These are phyloP conservation scores for Cytospora leucostoma DNA, from an alignment of 2,329 filamentous ascomycete species.

Conservation along the genomic window DNA sequence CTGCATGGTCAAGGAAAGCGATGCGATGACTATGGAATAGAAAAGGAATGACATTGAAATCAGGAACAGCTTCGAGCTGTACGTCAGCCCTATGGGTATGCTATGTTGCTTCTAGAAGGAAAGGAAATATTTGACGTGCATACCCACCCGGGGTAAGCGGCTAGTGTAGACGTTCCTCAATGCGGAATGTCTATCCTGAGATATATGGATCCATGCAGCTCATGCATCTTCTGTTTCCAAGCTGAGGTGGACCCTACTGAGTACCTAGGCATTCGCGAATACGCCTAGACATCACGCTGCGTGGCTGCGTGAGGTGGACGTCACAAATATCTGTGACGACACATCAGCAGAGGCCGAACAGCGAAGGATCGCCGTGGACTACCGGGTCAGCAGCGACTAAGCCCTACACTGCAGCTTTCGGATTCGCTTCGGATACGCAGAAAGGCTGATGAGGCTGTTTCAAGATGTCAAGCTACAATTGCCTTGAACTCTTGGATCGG, in stretches of 20 bases:
- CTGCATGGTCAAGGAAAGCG: constrained; percentile 1
- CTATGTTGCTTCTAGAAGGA: background rate
- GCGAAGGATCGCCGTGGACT: constrained; percentile 5
- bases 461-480: no score
- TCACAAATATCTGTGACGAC: background rate
- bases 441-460: no score
- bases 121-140: background rate
- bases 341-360: constrained; percentile 9
- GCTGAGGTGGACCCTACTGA: background rate
- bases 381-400: background rate
- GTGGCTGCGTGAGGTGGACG: background rate
- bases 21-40: constrained; percentile 3
- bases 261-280: background rate
- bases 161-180: background rate
- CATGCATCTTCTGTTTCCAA: background rate
- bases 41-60: background rate
- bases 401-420: background rate
- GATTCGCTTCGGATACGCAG: background rate
- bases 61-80: background rate
- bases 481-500: no score
- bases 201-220: background rate
- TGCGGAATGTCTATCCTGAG: constrained; percentile 2
- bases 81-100: background rate
- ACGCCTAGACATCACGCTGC: background rate
- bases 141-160: background rate